Conservation (phyloP, 2,329 filamentous ascomycete species). For the Elsinoe perseae region DNA sequence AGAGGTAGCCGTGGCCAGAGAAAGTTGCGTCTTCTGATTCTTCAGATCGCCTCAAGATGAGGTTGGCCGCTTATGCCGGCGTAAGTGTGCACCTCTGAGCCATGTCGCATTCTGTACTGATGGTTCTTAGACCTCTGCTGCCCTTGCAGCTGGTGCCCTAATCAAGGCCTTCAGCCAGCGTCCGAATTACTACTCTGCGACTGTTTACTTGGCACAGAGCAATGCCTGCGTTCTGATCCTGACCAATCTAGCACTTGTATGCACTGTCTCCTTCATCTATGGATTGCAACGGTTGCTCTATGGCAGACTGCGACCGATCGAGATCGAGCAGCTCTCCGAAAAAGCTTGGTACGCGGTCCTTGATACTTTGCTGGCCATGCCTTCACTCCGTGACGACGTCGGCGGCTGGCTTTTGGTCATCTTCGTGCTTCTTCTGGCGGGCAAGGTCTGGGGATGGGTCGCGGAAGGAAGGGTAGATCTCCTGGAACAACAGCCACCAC, state of each 20-base stretch:
- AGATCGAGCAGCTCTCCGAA: conserved; percentile 95
- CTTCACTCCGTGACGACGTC: conserved; percentile 91
- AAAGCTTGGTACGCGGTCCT: conserved; percentile 97
- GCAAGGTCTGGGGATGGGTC: conserved; percentile 98
- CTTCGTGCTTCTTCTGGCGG: conserved; percentile 86
- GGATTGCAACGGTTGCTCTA: conserved; percentile 85
- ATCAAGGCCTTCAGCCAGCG: conserved; percentile 89
- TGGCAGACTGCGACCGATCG: conserved; percentile 80
- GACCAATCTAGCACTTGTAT: conserved; percentile 78
- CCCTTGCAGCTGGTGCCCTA: conserved; percentile 74
- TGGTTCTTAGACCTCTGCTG: conserved; percentile 53
- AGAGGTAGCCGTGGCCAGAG: background rate
- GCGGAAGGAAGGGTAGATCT: conserved; percentile 89
- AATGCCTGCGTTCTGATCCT: conserved; percentile 93
- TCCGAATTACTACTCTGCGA: conserved; percentile 96
- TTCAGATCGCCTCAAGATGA: conserved; percentile 16
- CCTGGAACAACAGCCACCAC: conserved; percentile 87
- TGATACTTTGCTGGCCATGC: conserved; percentile 95
- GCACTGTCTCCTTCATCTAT: conserved; percentile 74
- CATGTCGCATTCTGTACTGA: background rate
- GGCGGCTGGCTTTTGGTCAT: conserved; percentile 92
- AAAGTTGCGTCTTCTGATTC: background rate
- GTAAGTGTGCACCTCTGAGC: conserved; percentile 2
- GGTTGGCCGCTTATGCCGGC: conserved; percentile 21
- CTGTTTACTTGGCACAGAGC: conserved; percentile 92